Evolutionary conservation across 148 eudicot genomes (phyloP).

Genomic region (Linanthus parryae): DNA sequence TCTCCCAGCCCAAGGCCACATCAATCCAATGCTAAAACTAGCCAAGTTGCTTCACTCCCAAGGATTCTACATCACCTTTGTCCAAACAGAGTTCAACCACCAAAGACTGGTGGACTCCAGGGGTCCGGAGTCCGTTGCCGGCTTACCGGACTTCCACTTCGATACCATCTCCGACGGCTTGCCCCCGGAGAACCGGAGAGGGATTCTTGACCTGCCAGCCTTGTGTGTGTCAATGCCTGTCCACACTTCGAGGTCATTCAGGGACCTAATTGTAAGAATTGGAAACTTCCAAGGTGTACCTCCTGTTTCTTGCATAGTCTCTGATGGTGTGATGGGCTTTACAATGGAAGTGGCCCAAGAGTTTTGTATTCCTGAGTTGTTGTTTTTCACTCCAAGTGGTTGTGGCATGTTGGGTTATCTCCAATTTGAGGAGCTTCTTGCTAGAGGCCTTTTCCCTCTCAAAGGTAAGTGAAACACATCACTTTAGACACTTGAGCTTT

Average conservation of each 20-base stretch:
- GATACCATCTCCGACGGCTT: constrained; percentile 61
- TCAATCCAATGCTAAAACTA: constrained; percentile 49
- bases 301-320: constrained; percentile 42
- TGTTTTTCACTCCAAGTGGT: constrained; percentile 46
- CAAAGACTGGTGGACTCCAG: constrained; percentile 37
- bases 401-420: constrained; percentile 41
- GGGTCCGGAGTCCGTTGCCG: constrained; percentile 31
- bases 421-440: constrained; percentile 21
- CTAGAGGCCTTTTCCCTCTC: constrained; percentile 35
- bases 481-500: too few species aligned
- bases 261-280: constrained; percentile 24
- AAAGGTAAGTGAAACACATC: constrained; percentile 46
- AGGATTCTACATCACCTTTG: constrained; percentile 44
- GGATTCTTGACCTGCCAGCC: constrained; percentile 30
- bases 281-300: constrained; percentile 17
- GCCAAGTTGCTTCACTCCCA: constrained; percentile 41
- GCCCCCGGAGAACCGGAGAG: constrained; percentile 27
- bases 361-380: constrained; percentile 37
- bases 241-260: constrained; percentile 24
- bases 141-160: constrained; percentile 40
- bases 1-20: constrained; percentile 62
- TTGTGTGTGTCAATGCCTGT: constrained; percentile 27
- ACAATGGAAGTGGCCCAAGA: constrained; percentile 33
- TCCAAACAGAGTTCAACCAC: constrained; percentile 44
- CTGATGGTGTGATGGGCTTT: constrained; percentile 47